These are phyloP conservation scores for Whalleya microplaca DNA, from an alignment of 2,329 filamentous ascomycete genomes.

Conservation along the genomic window DNA sequence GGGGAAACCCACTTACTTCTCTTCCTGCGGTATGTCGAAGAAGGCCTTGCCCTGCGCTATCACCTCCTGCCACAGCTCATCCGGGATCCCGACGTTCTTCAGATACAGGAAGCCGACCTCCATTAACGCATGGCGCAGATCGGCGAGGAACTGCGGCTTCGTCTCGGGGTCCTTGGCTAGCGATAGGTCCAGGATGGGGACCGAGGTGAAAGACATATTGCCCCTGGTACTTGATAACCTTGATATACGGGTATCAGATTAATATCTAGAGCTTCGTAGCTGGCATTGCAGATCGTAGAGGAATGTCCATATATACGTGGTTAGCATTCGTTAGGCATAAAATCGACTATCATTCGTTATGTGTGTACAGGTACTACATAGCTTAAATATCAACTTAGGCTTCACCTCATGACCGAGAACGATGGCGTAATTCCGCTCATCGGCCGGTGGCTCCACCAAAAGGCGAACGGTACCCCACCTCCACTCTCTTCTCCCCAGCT, in stretches of 20 bases:
- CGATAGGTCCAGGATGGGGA: constrained; percentile 79
- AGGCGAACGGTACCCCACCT: neutral
- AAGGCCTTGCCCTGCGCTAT: constrained; percentile 71
- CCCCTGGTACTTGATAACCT: too few species aligned
- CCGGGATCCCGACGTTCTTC: constrained; percentile 74
- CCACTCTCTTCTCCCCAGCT: constrained; percentile 9
- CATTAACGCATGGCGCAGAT: constrained; percentile 75
- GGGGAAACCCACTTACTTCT: constrained; percentile 68
- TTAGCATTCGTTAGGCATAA: neutral
- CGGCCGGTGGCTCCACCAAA: constrained; percentile 19
- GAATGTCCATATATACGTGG: neutral
- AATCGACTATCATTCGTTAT: too few species aligned
- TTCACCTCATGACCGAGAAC: constrained; percentile 18
- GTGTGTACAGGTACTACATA: too few species aligned
- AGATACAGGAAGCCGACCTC: constrained; percentile 90
- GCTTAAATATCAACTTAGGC: too few species aligned
- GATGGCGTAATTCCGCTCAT: constrained; percentile 31
- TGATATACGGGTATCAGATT: too few species aligned
- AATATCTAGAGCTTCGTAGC: too few species aligned
- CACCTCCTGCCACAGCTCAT: constrained; percentile 66
- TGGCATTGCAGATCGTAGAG: too few species aligned
- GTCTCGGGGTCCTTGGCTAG: constrained; percentile 64
- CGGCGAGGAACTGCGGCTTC: constrained; percentile 72
- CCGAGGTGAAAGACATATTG: constrained; percentile 70
- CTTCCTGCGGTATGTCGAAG: constrained; percentile 74